A percentile compares a stretch with the other conserved stretches of the same genome.
phyloP scores from a whole-genome alignment of 106 monocot genomes.

The Platanthera zijinensis region DNA sequence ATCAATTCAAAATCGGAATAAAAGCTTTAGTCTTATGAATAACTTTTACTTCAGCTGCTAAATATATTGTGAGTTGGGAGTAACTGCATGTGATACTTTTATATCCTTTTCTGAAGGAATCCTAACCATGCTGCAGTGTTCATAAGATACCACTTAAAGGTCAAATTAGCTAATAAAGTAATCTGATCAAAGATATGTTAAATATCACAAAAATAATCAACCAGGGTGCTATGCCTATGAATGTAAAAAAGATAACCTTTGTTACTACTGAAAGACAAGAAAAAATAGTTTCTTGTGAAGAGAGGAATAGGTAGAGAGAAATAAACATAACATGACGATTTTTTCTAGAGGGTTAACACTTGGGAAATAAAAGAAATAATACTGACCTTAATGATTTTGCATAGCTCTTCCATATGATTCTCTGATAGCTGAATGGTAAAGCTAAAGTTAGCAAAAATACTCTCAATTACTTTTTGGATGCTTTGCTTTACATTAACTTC shows the following conservation, averaged over 20 bases:
- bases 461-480: not conserved
- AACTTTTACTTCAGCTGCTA: not conserved
- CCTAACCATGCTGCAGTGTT: not conserved
- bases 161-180: not conserved
- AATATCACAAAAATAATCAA: not conserved
- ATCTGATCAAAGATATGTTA: not conserved
- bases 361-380: not conserved
- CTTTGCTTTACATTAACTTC: too few relatives aligned
- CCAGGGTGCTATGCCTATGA: not conserved
- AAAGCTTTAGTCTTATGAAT: not conserved
- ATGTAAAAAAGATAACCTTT: not conserved
- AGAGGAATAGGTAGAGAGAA: not conserved
- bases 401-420: slow-evolving; percentile 79
- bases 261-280: not conserved
- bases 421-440: slow-evolving; percentile 45
- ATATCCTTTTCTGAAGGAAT: not conserved
- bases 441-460: slow-evolving; percentile 8
- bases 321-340: not conserved
- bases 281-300: not conserved
- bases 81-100: not conserved
- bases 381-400: slow-evolving; percentile 69
- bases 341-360: not conserved
- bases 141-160: not conserved
- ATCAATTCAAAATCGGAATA: not conserved
- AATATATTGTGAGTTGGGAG: not conserved